Percentiles rank a stretch among this genome's conserved stretches.
Evolutionary conservation across 2,329 filamentous ascomycete genomes (phyloP).

Genomic region (Dactylellina cionopaga): DNA sequence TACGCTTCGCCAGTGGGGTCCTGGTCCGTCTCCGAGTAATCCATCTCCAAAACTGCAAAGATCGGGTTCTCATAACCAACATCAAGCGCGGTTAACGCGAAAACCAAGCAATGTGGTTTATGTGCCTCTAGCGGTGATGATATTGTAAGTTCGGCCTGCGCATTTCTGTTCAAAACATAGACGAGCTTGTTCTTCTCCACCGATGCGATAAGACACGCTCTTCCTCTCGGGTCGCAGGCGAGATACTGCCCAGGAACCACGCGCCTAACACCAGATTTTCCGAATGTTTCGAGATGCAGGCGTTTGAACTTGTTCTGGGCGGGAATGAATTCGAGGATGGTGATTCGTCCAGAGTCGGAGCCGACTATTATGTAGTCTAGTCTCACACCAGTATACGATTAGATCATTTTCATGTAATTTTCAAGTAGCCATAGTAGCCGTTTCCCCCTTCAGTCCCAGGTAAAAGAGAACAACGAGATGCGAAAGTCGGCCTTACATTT

Average conservation of each 20-base stretch:
- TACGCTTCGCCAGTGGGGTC: conserved; percentile 86
- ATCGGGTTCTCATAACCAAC: conserved; percentile 97
- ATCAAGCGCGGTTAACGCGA: conserved; percentile 86
- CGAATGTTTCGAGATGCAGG: conserved; percentile 95
- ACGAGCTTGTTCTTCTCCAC: conserved; percentile 99
- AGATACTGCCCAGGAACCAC: conserved; percentile 96
- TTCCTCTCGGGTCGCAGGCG: conserved; percentile 91
- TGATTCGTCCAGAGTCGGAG: conserved; percentile 93
- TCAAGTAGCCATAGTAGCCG: conserved; percentile 27
- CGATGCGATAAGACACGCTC: conserved; percentile 92
- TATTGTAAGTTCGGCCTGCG: conserved; percentile 93
- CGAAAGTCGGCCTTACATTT: conserved; percentile 45
- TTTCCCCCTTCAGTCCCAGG: conserved; percentile 8
- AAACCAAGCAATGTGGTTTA: conserved; percentile 88
- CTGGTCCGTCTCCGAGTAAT: conserved; percentile 90
- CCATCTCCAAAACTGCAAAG: conserved; percentile 92
- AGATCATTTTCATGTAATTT: too few relatives aligned
- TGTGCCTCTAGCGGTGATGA: conserved; percentile 97
- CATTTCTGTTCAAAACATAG: conserved; percentile 95
- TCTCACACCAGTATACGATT: conserved; percentile 19
- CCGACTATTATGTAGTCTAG: conserved; percentile 95
- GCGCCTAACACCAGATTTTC: conserved; percentile 92
- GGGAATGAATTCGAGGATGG: conserved; percentile 89
- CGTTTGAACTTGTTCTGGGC: conserved; percentile 86
- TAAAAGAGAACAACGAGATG: too few relatives aligned